phyloP scores from a whole-genome alignment of 73 alveolate species.

The Stentor roeselii region DNA sequence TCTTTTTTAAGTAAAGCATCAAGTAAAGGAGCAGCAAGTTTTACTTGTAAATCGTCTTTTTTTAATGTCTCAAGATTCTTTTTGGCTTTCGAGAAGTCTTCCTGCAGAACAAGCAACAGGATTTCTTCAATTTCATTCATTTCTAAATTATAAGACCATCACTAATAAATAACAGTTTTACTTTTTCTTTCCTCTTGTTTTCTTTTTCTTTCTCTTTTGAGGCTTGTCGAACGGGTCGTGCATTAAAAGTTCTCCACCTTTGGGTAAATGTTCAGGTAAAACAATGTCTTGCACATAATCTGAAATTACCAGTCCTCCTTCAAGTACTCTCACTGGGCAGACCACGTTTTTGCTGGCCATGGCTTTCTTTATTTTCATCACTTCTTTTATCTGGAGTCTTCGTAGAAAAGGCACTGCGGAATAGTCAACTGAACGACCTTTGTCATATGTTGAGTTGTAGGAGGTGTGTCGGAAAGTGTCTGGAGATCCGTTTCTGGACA shows the following conservation, averaged over 20 bases:
- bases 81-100: too few species aligned
- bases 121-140: too few species aligned
- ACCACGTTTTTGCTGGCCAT: background rate
- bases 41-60: too few species aligned
- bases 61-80: too few species aligned
- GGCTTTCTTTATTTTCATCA: background rate
- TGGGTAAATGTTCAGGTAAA: background rate
- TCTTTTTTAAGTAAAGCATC: too few species aligned
- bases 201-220: background rate
- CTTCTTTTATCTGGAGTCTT: background rate
- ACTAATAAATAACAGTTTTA: too few species aligned
- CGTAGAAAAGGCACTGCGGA: background rate
- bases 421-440: background rate
- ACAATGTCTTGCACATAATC: background rate
- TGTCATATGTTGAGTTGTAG: background rate
- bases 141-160: too few species aligned
- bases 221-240: background rate
- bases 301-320: background rate
- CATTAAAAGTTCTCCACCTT: conserved; percentile 2
- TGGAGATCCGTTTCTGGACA: background rate
- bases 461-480: background rate
- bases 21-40: too few species aligned
- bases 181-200: conserved; percentile 11
- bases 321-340: conserved; percentile 1
- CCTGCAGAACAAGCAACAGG: too few species aligned